phyloP scores from a whole-genome alignment of 2,329 filamentous ascomycete genomes.

The Setomelanomma holmii region DNA sequence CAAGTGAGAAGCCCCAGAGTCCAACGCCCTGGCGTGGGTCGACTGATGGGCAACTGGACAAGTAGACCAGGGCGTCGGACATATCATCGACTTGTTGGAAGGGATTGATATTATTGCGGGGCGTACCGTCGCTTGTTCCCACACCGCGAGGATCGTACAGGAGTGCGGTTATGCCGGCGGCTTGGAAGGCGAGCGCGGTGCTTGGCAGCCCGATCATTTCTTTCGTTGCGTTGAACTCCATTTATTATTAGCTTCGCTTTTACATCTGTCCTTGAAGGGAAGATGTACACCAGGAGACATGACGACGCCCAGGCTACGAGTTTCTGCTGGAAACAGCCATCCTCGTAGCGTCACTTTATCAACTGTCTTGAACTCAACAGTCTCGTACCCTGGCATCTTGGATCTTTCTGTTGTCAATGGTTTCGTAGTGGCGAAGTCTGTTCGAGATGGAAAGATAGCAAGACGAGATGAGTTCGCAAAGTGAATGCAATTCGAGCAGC shows the following conservation, averaged over 20 bases:
- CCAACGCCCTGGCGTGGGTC: conserved; percentile 10
- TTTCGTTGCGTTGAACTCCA: no score
- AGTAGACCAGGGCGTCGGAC: conserved; percentile 7
- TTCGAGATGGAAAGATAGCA: no score
- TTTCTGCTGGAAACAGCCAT: conserved; percentile 7
- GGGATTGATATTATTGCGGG: conserved; percentile 45
- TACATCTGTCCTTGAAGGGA: not conserved
- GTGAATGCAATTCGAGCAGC: no score
- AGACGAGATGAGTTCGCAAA: no score
- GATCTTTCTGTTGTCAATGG: no score
- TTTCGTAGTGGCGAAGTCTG: no score
- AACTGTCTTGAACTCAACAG: conserved; percentile 11
- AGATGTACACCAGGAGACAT: not conserved
- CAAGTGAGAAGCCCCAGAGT: conserved; percentile 7
- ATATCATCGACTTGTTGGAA: conserved; percentile 8
- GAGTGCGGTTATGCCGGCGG: conserved; percentile 31
- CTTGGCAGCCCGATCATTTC: no score
- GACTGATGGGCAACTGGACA: conserved; percentile 9
- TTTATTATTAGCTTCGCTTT: no score
- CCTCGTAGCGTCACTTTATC: conserved; percentile 12
- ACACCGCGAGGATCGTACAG: conserved; percentile 45
- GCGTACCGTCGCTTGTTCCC: conserved; percentile 44
- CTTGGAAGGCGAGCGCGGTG: conserved; percentile 9
- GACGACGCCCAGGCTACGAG: conserved; percentile 7
- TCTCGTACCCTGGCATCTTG: no score